These are phyloP conservation scores for Persicaria maculosa DNA, from an alignment of 148 eudicot species.

Conservation along the genomic window DNA sequence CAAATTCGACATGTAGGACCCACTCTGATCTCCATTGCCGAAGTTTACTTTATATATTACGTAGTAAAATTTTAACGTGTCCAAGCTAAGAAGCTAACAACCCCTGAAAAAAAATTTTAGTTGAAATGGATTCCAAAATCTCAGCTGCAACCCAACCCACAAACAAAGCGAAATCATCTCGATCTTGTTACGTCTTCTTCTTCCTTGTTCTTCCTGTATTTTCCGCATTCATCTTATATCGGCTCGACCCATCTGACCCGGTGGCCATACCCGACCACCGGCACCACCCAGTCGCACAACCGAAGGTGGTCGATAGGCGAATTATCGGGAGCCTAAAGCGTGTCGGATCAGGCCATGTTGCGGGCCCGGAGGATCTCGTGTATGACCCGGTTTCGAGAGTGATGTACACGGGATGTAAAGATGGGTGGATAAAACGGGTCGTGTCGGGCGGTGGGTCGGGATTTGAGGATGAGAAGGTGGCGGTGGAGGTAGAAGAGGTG, in stretches of 20 bases:
- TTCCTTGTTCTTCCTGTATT: not conserved
- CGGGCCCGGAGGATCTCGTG: slow-evolving; percentile 57
- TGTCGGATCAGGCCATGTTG: slow-evolving; percentile 34
- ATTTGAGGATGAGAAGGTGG: not conserved
- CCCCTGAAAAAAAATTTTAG: too few relatives aligned
- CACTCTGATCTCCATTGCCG: too few relatives aligned
- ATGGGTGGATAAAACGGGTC: slow-evolving; percentile 75
- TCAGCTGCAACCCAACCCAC: not conserved
- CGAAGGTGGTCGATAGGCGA: not conserved
- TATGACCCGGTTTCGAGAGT: slow-evolving; percentile 31
- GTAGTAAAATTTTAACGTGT: too few relatives aligned
- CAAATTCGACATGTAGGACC: too few relatives aligned
- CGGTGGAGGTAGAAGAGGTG: slow-evolving; percentile 40
- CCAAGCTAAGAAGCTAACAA: too few relatives aligned
- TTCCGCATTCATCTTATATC: not conserved
- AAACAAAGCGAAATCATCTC: not conserved
- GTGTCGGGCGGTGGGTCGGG: slow-evolving; percentile 23
- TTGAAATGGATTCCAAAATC: not conserved
- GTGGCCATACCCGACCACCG: not conserved
- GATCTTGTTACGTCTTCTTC: not conserved
- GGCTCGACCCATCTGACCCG: slow-evolving; percentile 4
- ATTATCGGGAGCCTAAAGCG: slow-evolving; percentile 13
- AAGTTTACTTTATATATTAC: too few relatives aligned
- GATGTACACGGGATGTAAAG: slow-evolving; percentile 48
- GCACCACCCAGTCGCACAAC: not conserved